Base-by-base conservation (phyloP, 805 yeast genomes). In the Tetrapisispora nanseiensis region DNA sequence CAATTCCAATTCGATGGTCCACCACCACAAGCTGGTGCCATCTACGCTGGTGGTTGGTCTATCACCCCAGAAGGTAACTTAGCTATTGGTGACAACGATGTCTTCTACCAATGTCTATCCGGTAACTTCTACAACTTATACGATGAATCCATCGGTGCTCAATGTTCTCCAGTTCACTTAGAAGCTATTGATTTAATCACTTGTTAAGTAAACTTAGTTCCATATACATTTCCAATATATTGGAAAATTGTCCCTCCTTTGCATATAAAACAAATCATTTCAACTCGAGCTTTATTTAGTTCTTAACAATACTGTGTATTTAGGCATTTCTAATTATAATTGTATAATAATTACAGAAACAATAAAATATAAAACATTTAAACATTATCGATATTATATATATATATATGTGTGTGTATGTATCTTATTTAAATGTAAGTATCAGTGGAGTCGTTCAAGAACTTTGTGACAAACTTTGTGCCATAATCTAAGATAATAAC, bases 41-140 rank as follows among this genome's bases (percentile, higher is more conserved):
- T n/a, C n/a, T n/a, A n/a, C n/a, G n/a, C n/a, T n/a, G n/a, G n/a
- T n/a, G n/a, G n/a, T n/a, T n/a, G n/a, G n/a, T n/a, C n/a, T n/a
- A n/a, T n/a, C n/a, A n/a, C n/a, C n/a, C n/a, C 72, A 49, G 80
- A 72, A 18, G 76, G 75, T 63, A 57, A 65, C 68, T 72, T 81
- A 56, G 85, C 85, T 27, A 63, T 81, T 47, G 87, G 86, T 65
- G 64, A 66, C 53, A 57, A 64, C 39, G 76, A 76, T 47, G 69
- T 71, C 42, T 82, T 82, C 71, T 82, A 75, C 74, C 82, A 80
- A 67, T 82, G 90, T 69, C 58, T 74, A 51, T 79, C 86, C 30
- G 90, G 90, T 53, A 69, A 69, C 56, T 82, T 82, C 74, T 81
- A 79, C 80, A 82, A 82, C 73, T 68, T 82, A 65, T 82, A 82